Conservation (phyloP, 2,329 filamentous ascomycete species). For the Fusarium protoensiforme region DNA sequence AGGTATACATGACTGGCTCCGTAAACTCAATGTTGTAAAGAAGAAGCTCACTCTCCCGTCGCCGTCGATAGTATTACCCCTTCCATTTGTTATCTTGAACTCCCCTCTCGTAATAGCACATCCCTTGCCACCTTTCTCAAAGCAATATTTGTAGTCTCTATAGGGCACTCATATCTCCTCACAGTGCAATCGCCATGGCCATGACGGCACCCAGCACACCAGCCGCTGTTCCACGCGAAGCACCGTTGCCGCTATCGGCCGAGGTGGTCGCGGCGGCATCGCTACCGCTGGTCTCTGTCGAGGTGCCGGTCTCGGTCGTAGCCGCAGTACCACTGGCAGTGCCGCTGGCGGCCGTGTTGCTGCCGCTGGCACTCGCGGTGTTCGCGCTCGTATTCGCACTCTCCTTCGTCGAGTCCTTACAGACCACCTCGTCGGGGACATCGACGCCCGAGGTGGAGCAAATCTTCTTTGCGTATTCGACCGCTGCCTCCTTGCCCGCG, state of each 20-base stretch:
- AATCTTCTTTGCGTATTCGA: slow-evolving; percentile 52
- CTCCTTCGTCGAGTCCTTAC: slow-evolving; percentile 35
- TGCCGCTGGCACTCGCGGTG: slow-evolving; percentile 7
- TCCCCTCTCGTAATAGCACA: not conserved
- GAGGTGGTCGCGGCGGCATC: not conserved
- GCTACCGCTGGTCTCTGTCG: not conserved
- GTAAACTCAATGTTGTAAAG: slow-evolving; percentile 3
- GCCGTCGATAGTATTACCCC: not conserved
- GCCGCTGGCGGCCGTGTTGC: slow-evolving; percentile 21
- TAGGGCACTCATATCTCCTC: not conserved
- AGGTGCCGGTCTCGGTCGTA: not conserved
- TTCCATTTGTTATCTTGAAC: slow-evolving; percentile 1
- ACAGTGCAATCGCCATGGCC: slow-evolving; percentile 45
- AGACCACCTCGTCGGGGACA: slow-evolving; percentile 52
- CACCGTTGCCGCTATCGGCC: slow-evolving; percentile 8
- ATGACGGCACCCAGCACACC: slow-evolving; percentile 43
- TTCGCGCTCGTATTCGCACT: not conserved
- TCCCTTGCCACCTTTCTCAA: not conserved
- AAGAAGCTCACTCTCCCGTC: slow-evolving; percentile 5
- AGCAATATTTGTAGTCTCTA: not conserved
- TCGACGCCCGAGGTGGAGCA: slow-evolving; percentile 51
- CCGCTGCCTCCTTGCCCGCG: slow-evolving; percentile 47
- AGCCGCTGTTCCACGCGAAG: slow-evolving; percentile 24
- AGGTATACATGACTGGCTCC: slow-evolving; percentile 22
- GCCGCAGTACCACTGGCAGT: slow-evolving; percentile 1